phyloP scores from a whole-genome alignment of 169 alveolate genomes.

The Babesia divergens region DNA sequence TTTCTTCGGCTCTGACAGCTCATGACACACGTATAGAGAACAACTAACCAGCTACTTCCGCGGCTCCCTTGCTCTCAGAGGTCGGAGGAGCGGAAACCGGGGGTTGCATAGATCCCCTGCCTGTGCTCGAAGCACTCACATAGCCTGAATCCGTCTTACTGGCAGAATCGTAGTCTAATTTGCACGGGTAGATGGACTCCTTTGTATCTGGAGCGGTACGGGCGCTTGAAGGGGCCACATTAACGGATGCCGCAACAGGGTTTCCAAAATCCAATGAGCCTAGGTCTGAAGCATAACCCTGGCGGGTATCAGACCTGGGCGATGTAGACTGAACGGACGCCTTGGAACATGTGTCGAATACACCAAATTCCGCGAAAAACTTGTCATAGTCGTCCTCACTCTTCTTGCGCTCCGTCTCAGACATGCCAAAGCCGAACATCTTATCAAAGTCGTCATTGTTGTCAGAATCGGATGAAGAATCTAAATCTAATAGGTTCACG shows the following conservation, averaged over 20 bases:
- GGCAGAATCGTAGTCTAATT: no score
- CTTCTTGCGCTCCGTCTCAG: background rate
- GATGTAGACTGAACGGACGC: background rate
- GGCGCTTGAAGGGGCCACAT: no score
- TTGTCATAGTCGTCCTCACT: constrained; percentile 30
- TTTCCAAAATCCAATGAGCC: background rate
- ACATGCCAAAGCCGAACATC: constrained; percentile 2
- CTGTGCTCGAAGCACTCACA: no score
- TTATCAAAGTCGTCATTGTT: constrained; percentile 12
- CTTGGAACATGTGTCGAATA: background rate
- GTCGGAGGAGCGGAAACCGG: no score
- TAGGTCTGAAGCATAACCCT: constrained; percentile 8
- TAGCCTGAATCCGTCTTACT: no score
- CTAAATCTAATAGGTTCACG: constrained; percentile 3
- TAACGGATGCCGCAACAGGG: background rate
- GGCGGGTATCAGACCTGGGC: background rate
- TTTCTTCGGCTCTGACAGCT: background rate
- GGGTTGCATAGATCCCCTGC: no score
- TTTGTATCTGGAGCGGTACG: no score
- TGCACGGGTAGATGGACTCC: no score
- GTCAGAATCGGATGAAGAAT: constrained; percentile 23
- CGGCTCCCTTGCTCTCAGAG: no score
- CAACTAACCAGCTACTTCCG: no score
- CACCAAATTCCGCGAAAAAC: constrained; percentile 42
- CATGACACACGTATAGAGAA: background rate